These are phyloP conservation scores for Phycomyces nitens DNA, from an alignment of 192 early-diverging fungal species.

Conservation along the genomic window DNA sequence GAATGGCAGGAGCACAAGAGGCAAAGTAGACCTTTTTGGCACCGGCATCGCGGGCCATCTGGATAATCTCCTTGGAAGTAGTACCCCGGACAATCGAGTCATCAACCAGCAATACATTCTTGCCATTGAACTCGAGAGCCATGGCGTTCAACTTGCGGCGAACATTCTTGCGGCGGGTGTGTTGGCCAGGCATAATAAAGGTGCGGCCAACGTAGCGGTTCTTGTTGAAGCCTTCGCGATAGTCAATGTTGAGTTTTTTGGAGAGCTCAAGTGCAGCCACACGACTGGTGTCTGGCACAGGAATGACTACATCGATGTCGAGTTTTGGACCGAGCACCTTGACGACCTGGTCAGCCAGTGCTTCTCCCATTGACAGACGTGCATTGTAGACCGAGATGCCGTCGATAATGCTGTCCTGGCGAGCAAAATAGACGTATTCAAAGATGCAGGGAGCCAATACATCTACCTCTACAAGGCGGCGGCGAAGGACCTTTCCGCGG, in stretches of 20 bases:
- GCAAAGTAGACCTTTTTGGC: conserved; percentile 99
- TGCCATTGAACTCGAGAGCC: conserved; percentile 92
- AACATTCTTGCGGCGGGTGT: conserved; percentile 81
- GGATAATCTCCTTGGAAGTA: conserved; percentile 97
- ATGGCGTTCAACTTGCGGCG: conserved; percentile 98
- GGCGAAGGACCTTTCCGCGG: conserved; percentile 63
- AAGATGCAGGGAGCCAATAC: conserved; percentile 93
- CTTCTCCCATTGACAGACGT: conserved; percentile 96
- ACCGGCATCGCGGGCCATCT: conserved; percentile 98
- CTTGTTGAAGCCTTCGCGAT: conserved; percentile 99
- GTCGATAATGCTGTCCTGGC: conserved; percentile 98
- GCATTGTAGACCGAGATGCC: conserved; percentile 98
- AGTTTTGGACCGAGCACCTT: conserved; percentile 67
- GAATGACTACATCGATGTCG: conserved; percentile 98
- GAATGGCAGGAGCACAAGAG: conserved; percentile 93
- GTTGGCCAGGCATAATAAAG: conserved; percentile 99
- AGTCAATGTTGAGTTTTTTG: conserved; percentile 82
- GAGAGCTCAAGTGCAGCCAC: conserved; percentile 92
- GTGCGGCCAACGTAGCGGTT: conserved; percentile 98
- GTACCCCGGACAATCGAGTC: conserved; percentile 99
- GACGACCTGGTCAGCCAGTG: conserved; percentile 81
- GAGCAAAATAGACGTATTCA: conserved; percentile 99
- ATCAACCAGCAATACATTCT: conserved; percentile 98
- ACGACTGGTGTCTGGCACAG: conserved; percentile 96
- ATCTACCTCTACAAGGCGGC: conserved; percentile 54